Percentiles rank a stretch among this genome's conserved stretches.
phyloP scores from a whole-genome alignment of 2,329 filamentous ascomycete species.

The Aspergillus oerlinghausenensis region DNA sequence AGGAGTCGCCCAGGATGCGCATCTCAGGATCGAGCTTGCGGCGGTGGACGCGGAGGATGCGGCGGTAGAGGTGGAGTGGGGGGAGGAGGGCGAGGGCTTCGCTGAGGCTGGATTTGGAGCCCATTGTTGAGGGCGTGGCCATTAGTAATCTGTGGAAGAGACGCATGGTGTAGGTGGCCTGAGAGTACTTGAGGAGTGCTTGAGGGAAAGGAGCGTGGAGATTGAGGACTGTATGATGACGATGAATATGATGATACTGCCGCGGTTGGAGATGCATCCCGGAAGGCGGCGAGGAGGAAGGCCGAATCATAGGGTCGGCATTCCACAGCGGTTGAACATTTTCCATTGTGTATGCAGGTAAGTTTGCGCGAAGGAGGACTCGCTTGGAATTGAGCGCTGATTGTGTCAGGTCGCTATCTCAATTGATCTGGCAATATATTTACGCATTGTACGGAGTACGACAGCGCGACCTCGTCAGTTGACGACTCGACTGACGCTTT shows the following conservation, averaged over 20 bases:
- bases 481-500: too few relatives aligned
- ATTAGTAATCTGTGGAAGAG: constrained; percentile 33
- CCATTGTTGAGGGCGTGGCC: constrained; percentile 37
- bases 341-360: too few relatives aligned
- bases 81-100: constrained; percentile 68
- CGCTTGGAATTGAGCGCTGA: neutral
- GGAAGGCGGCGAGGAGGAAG: constrained; percentile 20
- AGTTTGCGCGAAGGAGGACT: too few relatives aligned
- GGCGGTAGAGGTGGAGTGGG: constrained; percentile 82
- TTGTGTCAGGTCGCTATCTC: neutral
- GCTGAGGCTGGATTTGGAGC: constrained; percentile 39
- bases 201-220: constrained; percentile 7
- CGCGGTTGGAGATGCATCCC: constrained; percentile 7
- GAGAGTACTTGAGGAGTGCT: neutral
- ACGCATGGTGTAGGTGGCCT: constrained; percentile 25
- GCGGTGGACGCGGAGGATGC: constrained; percentile 80
- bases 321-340: neutral
- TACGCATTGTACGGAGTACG: too few relatives aligned
- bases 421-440: neutral
- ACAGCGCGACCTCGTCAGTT: neutral
- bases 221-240: neutral
- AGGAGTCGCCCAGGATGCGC: constrained; percentile 83
- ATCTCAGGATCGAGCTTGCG: constrained; percentile 67
- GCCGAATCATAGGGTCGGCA: constrained; percentile 14
- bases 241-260: neutral